Percentiles rank a stretch among this genome's conserved stretches.
phyloP scores from a whole-genome alignment of 2,329 filamentous ascomycete genomes.

The Neoarthrinium moseri region DNA sequence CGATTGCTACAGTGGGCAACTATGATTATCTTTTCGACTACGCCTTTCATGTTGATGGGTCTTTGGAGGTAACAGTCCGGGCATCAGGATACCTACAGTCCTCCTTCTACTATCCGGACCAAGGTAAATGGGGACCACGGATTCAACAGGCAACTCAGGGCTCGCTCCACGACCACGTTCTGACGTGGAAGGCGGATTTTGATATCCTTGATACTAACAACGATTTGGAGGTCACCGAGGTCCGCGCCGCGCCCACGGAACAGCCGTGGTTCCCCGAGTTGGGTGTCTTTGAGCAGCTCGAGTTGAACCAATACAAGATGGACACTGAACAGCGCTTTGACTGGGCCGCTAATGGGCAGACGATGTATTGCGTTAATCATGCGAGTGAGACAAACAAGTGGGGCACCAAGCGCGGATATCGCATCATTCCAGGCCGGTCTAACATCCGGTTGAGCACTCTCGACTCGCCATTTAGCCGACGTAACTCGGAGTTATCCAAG shows the following conservation, averaged over 20 bases:
- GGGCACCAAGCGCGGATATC: slow-evolving; percentile 40
- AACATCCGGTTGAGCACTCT: slow-evolving; percentile 35
- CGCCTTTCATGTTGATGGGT: slow-evolving; percentile 29
- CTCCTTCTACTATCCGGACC: slow-evolving; percentile 13
- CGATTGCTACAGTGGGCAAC: slow-evolving; percentile 40
- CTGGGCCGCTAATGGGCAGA: slow-evolving; percentile 34
- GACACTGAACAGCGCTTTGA: slow-evolving; percentile 25
- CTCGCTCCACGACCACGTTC: slow-evolving; percentile 25
- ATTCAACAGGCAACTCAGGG: slow-evolving; percentile 21
- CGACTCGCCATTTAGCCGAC: slow-evolving; percentile 32
- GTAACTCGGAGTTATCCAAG: slow-evolving; percentile 25
- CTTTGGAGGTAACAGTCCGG: slow-evolving; percentile 34
- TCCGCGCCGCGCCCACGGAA: slow-evolving; percentile 21
- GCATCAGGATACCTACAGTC: slow-evolving; percentile 37
- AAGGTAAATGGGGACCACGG: slow-evolving; percentile 4
- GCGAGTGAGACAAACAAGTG: slow-evolving; percentile 34
- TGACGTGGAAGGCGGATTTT: slow-evolving; percentile 28
- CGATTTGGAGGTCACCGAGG: slow-evolving; percentile 24
- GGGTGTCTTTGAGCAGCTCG: slow-evolving; percentile 25
- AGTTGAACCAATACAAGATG: slow-evolving; percentile 27
- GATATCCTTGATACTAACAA: slow-evolving; percentile 26
- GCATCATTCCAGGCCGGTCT: slow-evolving; percentile 34
- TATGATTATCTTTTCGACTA: slow-evolving; percentile 39
- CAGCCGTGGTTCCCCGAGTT: slow-evolving; percentile 32
- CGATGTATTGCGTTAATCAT: slow-evolving; percentile 38